A percentile compares a stretch with the other conserved stretches of the same genome.
phyloP scores from a whole-genome alignment of 2,329 filamentous ascomycete species.

The Ophiognomonia clavigignenti-juglandacearum region DNA sequence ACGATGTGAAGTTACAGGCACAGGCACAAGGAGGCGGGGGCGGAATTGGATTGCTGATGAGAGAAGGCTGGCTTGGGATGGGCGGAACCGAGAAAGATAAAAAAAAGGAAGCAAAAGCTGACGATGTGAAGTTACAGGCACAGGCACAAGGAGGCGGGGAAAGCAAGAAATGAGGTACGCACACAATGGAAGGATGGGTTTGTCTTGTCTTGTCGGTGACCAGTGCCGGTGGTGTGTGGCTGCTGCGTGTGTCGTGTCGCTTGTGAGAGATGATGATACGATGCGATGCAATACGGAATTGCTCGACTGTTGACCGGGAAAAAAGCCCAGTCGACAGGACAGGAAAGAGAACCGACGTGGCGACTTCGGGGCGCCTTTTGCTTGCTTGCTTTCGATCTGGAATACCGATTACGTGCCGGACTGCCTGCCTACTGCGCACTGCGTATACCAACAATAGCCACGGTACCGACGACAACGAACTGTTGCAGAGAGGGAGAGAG shows the following conservation, averaged over 20 bases:
- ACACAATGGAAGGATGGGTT: too few relatives aligned
- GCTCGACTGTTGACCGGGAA: neutral
- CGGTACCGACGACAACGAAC: too few relatives aligned
- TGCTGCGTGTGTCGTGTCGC: neutral
- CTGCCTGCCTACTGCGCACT: too few relatives aligned
- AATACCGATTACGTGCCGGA: too few relatives aligned
- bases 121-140: neutral
- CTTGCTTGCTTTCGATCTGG: neutral
- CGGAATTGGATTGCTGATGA: neutral
- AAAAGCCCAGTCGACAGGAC: neutral
- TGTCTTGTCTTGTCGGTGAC: too few relatives aligned
- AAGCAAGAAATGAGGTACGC: neutral
- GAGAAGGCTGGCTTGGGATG: neutral
- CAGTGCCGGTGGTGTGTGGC: neutral
- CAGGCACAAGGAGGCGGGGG: neutral
- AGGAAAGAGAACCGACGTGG: neutral
- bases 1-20: neutral
- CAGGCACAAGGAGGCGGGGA: neutral
- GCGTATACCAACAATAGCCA: too few relatives aligned
- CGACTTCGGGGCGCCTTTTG: too few relatives aligned
- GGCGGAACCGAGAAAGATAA: neutral
- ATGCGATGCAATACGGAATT: neutral
- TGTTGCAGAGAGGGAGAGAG: conserved; percentile 6
- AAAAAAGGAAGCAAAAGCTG: neutral
- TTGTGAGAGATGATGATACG: conserved; percentile 2